Percentiles rank a stretch among this genome's conserved stretches.
Conservation (phyloP, 2,329 filamentous ascomycete species). For the Xylaria multiplex region DNA sequence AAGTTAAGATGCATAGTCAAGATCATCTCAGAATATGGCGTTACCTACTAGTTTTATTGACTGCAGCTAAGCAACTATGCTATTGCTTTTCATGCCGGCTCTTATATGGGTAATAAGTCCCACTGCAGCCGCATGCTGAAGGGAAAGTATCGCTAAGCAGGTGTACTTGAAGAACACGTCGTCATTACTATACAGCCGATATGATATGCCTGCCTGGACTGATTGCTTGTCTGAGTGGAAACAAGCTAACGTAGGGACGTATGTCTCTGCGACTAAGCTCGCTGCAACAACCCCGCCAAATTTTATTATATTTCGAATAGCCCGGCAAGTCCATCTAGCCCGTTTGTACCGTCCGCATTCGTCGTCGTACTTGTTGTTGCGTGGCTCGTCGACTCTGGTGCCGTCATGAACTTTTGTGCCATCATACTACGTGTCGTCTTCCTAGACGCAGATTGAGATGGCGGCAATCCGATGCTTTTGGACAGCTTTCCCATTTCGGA, state of each 20-base stretch:
- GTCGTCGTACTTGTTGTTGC: constrained; percentile 33
- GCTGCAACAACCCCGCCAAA: background rate
- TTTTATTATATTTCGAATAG: constrained; percentile 54
- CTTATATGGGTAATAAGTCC: background rate
- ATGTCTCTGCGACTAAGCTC: background rate
- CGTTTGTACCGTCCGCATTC: constrained; percentile 54
- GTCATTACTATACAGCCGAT: constrained; percentile 7
- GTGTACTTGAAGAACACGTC: background rate
- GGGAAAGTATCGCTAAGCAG: background rate
- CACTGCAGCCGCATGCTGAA: background rate
- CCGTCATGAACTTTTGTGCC: constrained; percentile 74
- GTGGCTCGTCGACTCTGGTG: constrained; percentile 49
- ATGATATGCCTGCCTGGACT: background rate
- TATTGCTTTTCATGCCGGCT: background rate
- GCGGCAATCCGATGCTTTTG: constrained; percentile 58
- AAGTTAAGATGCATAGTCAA: no score
- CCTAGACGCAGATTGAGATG: constrained; percentile 48
- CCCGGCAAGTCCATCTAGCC: constrained; percentile 64
- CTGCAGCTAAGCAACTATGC: background rate
- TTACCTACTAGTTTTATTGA: background rate
- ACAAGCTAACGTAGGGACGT: background rate
- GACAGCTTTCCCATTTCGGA: constrained; percentile 90
- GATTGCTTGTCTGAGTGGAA: background rate
- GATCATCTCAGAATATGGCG: background rate
- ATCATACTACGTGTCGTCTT: constrained; percentile 64